These are phyloP conservation scores for Ilex aquifolium DNA, from an alignment of 257 asterid genomes.

Conservation along the genomic window DNA sequence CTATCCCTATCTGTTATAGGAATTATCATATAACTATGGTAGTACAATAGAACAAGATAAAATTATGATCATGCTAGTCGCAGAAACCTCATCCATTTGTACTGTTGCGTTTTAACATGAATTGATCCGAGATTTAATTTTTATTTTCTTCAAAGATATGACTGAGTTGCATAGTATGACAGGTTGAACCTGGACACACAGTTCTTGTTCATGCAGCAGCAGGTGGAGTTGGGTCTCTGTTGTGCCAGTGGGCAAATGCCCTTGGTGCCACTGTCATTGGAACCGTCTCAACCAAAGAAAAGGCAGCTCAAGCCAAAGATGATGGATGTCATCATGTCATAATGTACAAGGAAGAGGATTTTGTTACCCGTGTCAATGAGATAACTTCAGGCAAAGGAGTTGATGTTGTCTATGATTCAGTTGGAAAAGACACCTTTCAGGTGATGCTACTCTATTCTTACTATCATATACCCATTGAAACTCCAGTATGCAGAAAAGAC, in stretches of 20 bases:
- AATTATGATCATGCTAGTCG: too few relatives aligned
- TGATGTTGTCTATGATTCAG: constrained; percentile 95
- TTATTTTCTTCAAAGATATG: constrained; percentile 2
- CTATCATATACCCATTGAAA: background rate
- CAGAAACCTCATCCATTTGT: too few relatives aligned
- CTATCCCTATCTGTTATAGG: too few relatives aligned
- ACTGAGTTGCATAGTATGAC: constrained; percentile 8
- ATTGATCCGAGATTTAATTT: too few relatives aligned
- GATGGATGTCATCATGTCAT: constrained; percentile 94
- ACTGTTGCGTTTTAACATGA: too few relatives aligned
- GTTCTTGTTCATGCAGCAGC: constrained; percentile 97
- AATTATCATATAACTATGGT: too few relatives aligned
- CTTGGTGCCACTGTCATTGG: constrained; percentile 95
- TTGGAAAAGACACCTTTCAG: constrained; percentile 96
- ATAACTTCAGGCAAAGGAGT: constrained; percentile 91
- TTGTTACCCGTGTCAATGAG: constrained; percentile 76
- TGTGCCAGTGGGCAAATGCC: constrained; percentile 96
- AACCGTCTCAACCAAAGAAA: constrained; percentile 82
- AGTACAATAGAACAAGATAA: too few relatives aligned
- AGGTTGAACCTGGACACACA: constrained; percentile 88
- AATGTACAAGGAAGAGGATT: constrained; percentile 70
- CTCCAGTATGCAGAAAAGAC: background rate
- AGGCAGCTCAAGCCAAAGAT: constrained; percentile 84
- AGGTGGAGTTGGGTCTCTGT: constrained; percentile 90
- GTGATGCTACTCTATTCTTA: constrained; percentile 26